Conservation (phyloP, 257 asterid genomes). For the Plectranthus barbatus region DNA sequence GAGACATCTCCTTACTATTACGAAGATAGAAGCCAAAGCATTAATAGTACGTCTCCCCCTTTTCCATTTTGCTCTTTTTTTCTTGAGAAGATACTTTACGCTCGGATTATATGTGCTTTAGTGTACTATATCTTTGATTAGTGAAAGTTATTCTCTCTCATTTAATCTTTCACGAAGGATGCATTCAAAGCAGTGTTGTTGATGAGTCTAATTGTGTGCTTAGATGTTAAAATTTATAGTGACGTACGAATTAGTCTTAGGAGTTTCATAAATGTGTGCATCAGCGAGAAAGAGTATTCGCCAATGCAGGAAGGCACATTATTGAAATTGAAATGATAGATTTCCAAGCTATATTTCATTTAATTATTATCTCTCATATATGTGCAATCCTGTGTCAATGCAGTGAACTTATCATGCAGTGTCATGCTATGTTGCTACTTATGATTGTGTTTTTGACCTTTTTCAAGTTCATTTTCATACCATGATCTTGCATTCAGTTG, state of each 20-base stretch:
- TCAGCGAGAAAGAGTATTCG: not conserved
- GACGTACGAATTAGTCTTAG: too few relatives aligned
- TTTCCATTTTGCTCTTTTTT: not conserved
- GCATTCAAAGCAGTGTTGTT: not conserved
- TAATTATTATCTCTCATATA: not conserved
- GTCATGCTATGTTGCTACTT: not conserved
- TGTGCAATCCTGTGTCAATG: not conserved
- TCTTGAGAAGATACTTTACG: too few relatives aligned
- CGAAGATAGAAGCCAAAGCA: slow-evolving; percentile 28
- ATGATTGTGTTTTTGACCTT: not conserved
- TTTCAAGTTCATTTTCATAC: not conserved
- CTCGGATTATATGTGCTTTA: too few relatives aligned
- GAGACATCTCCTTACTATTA: slow-evolving; percentile 44
- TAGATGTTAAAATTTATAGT: not conserved
- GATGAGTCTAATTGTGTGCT: not conserved
- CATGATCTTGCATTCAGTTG: not conserved
- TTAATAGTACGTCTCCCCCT: slow-evolving; percentile 27
- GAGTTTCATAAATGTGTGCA: not conserved
- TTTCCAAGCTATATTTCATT: not conserved
- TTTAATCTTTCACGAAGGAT: not conserved
- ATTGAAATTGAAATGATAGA: not conserved
- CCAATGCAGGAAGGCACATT: not conserved
- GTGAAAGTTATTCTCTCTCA: too few relatives aligned
- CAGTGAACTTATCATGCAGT: not conserved
- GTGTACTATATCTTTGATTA: too few relatives aligned